phyloP scores from a whole-genome alignment of 306 rosid genomes.

The Dicorynia guianensis region DNA sequence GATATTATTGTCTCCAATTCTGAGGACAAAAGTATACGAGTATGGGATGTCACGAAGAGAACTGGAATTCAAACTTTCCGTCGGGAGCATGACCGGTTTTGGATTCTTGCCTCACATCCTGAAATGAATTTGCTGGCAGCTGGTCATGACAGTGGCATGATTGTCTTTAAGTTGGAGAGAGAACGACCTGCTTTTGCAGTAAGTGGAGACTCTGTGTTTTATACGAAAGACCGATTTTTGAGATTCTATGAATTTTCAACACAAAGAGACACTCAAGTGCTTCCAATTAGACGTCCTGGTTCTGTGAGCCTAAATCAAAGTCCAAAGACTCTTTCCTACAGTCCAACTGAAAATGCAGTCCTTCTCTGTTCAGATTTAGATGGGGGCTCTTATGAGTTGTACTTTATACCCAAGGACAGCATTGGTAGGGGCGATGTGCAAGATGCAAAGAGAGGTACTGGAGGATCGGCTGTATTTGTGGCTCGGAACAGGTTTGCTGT shows the following conservation, averaged over 20 bases:
- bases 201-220: slow-evolving; percentile 84
- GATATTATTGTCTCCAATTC: slow-evolving; percentile 95
- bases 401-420: slow-evolving; percentile 79
- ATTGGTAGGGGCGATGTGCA: slow-evolving; percentile 79
- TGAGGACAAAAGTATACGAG: slow-evolving; percentile 95
- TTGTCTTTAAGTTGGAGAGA: slow-evolving; percentile 92
- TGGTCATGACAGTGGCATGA: slow-evolving; percentile 98
- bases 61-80: slow-evolving; percentile 97
- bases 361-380: slow-evolving; percentile 89
- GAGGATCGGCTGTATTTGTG: slow-evolving; percentile 93
- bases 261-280: slow-evolving; percentile 81
- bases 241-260: slow-evolving; percentile 81
- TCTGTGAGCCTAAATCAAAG: slow-evolving; percentile 78
- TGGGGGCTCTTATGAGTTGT: slow-evolving; percentile 91
- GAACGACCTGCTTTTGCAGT: slow-evolving; percentile 89
- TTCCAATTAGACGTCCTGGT: slow-evolving; percentile 89
- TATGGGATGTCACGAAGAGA: slow-evolving; percentile 95
- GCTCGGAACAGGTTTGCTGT: slow-evolving; percentile 94
- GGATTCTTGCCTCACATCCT: slow-evolving; percentile 97
- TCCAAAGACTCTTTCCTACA: slow-evolving; percentile 88
- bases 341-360: slow-evolving; percentile 86
- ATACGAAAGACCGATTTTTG: slow-evolving; percentile 84
- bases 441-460: slow-evolving; percentile 90
- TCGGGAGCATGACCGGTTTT: slow-evolving; percentile 93
- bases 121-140: slow-evolving; percentile 98